Evolutionary conservation across 2,329 filamentous ascomycete genomes (phyloP).

Genomic region (Aspergillus carbonarius): DNA sequence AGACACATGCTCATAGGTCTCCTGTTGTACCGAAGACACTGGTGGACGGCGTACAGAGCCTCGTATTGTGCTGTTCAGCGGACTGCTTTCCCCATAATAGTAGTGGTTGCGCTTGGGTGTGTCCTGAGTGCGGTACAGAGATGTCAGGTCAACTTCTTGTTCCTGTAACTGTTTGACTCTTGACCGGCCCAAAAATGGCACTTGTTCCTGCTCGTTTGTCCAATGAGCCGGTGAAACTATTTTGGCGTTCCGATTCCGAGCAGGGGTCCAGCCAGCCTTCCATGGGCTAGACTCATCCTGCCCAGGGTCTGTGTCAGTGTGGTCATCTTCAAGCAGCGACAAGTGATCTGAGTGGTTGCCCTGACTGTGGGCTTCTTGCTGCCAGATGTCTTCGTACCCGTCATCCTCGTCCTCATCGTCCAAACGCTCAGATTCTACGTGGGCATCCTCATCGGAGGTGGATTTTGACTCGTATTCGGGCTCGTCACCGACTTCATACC

Average conservation of each 20-base stretch:
- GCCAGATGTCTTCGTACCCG: conserved; percentile 50
- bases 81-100: conserved; percentile 37
- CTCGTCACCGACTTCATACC: conserved; percentile 3
- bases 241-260: conserved; percentile 20
- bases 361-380: conserved; percentile 44
- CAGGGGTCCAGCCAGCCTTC: conserved; percentile 29
- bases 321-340: conserved; percentile 17
- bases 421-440: conserved; percentile 16
- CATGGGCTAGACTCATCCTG: conserved; percentile 32
- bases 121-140: conserved; percentile 31
- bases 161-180: conserved; percentile 35
- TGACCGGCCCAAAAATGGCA: conserved; percentile 32
- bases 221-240: conserved; percentile 32
- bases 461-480: conserved; percentile 3
- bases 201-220: conserved; percentile 27
- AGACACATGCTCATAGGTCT: conserved; percentile 16
- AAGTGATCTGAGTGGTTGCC: conserved; percentile 31
- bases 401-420: conserved; percentile 30
- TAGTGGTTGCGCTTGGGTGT: conserved; percentile 39
- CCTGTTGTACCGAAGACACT: conserved; percentile 12
- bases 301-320: conserved; percentile 23
- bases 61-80: conserved; percentile 23
- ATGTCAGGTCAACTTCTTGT: conserved; percentile 36
- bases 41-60: conserved; percentile 15
- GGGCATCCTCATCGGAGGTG: conserved; percentile 11